Percentiles rank a stretch among this genome's conserved stretches.
phyloP scores from a whole-genome alignment of 2,329 filamentous ascomycete genomes.

The Cordyceps tenuipes region DNA sequence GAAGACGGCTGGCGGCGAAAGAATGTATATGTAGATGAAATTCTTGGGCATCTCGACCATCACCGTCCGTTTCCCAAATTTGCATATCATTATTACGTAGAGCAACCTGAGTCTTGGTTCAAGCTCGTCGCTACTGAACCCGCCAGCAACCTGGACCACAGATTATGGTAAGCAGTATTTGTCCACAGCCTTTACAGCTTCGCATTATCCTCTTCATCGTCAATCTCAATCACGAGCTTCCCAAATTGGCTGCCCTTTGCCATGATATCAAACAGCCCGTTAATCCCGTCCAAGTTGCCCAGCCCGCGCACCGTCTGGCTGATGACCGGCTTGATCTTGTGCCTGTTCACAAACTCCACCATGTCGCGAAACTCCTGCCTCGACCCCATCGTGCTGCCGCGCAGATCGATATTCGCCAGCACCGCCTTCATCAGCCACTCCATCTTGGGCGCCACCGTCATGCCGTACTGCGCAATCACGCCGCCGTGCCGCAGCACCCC shows the following conservation, averaged over 20 bases:
- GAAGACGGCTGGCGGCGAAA: too few species aligned
- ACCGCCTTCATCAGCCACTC: slow-evolving; percentile 78
- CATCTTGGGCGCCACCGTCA: slow-evolving; percentile 82
- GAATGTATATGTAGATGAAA: too few species aligned
- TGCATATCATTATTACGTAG: too few species aligned
- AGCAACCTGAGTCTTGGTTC: too few species aligned
- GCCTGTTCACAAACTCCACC: slow-evolving; percentile 68
- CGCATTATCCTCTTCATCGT: slow-evolving; percentile 26
- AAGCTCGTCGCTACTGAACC: background rate
- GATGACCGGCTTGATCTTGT: slow-evolving; percentile 69
- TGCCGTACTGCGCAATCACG: slow-evolving; percentile 79
- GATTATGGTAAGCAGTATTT: background rate
- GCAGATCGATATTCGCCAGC: slow-evolving; percentile 78
- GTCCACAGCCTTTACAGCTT: slow-evolving; percentile 29
- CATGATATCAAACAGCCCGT: slow-evolving; percentile 81
- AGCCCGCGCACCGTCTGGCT: slow-evolving; percentile 66
- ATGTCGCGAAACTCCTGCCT: slow-evolving; percentile 85
- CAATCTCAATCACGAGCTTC: slow-evolving; percentile 76
- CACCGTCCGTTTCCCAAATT: too few species aligned
- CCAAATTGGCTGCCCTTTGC: slow-evolving; percentile 81
- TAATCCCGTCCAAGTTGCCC: slow-evolving; percentile 68
- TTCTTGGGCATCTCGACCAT: too few species aligned
- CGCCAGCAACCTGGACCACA: background rate
- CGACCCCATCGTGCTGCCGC: slow-evolving; percentile 86
- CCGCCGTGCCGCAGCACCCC: slow-evolving; percentile 73